A percentile compares a stretch with the other conserved stretches of the same genome.
Evolutionary conservation across 257 asterid genomes (phyloP).

Genomic region (Haberlea rhodopensis): DNA sequence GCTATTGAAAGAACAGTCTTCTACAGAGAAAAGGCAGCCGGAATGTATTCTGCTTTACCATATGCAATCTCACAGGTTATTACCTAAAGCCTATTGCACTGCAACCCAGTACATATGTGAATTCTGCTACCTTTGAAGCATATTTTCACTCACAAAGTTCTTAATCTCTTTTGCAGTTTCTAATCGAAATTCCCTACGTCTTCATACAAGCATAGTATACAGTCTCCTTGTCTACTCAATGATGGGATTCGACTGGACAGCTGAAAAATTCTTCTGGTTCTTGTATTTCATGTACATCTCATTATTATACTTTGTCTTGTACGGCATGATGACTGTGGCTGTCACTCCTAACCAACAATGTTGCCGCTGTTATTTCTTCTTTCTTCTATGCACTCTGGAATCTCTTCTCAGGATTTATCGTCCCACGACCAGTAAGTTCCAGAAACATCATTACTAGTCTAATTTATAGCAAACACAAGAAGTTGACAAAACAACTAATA

Average conservation of each 20-base stretch:
- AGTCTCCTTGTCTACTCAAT: conserved; percentile 21
- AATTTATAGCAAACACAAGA: neutral
- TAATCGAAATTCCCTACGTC: conserved; percentile 25
- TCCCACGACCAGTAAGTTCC: conserved; percentile 22
- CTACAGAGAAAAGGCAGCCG: conserved; percentile 36
- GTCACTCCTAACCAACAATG: conserved; percentile 21
- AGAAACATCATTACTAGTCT: neutral
- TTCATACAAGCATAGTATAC: conserved; percentile 19
- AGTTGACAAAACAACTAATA: neutral
- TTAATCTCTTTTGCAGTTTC: conserved; percentile 15
- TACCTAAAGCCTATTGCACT: neutral
- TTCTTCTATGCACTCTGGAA: conserved; percentile 22
- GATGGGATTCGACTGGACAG: conserved; percentile 26
- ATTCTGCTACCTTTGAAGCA: neutral
- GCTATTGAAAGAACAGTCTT: conserved; percentile 37
- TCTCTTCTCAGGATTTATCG: conserved; percentile 25
- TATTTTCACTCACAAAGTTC: neutral
- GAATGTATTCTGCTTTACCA: conserved; percentile 42
- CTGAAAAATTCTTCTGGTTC: conserved; percentile 23
- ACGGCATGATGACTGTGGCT: conserved; percentile 25
- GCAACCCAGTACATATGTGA: conserved; percentile 9
- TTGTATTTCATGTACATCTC: conserved; percentile 28
- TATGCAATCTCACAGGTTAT: conserved; percentile 34
- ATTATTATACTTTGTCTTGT: conserved; percentile 20
- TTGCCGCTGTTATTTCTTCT: conserved; percentile 22